phyloP scores from a whole-genome alignment of 2,329 filamentous ascomycete species.

The Thielaviopsis musarum region DNA sequence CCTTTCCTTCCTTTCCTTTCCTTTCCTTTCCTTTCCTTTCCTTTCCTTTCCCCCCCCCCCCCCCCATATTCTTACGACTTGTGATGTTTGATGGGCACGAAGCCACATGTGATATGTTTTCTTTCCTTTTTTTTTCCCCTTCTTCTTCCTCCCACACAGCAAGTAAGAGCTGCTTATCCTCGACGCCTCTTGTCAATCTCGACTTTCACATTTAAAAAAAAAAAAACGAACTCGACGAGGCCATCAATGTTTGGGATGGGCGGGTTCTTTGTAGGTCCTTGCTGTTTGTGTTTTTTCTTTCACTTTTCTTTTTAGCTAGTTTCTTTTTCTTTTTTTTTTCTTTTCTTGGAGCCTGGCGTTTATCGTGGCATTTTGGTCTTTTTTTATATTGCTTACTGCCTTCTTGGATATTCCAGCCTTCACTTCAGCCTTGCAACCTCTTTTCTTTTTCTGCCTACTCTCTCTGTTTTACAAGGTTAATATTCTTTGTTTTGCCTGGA shows the following conservation, averaged over 20 bases:
- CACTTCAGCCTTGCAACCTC: too few species aligned
- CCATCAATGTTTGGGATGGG: background rate
- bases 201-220: background rate
- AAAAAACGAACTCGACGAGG: background rate
- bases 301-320: background rate
- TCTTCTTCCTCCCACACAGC: background rate
- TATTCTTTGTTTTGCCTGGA: too few species aligned
- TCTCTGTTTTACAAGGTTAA: too few species aligned
- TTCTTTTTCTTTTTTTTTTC: background rate
- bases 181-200: background rate
- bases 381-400: too few species aligned
- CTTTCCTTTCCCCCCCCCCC: background rate
- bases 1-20: background rate
- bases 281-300: background rate
- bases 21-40: background rate
- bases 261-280: background rate
- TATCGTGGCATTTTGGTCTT: background rate
- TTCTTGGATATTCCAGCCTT: too few species aligned
- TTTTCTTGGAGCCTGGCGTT: background rate
- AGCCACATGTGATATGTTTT: background rate
- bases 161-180: background rate
- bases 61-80: background rate
- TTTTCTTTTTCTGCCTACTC: background rate
- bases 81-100: background rate
- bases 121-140: background rate